Evolutionary conservation across 805 yeast genomes (phyloP).

Genomic region (Naumovozyma castellii): DNA sequence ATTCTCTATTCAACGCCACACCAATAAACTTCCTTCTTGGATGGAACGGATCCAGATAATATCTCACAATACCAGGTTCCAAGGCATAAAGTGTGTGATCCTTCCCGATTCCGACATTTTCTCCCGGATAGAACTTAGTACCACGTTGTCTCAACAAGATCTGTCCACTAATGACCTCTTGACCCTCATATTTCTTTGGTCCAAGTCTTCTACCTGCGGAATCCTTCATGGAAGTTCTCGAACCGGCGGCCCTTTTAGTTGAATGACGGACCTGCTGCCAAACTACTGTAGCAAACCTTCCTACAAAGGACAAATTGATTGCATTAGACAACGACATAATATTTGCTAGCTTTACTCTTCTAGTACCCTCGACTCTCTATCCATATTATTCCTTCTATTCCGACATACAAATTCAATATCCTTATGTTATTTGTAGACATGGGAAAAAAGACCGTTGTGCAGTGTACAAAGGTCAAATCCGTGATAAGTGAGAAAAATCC

Average conservation of each 20-base stretch:
- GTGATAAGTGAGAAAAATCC: too few relatives aligned
- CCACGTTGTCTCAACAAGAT: constrained; percentile 92
- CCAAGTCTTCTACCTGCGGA: constrained; percentile 94
- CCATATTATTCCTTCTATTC: too few relatives aligned
- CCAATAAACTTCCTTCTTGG: constrained; percentile 89
- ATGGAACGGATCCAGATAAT: constrained; percentile 91
- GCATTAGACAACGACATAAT: neutral
- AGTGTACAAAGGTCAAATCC: too few relatives aligned
- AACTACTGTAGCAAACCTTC: neutral
- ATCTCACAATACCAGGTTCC: constrained; percentile 90
- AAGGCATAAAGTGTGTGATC: constrained; percentile 87
- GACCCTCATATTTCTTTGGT: constrained; percentile 76
- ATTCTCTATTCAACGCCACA: constrained; percentile 58
- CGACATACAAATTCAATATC: too few relatives aligned
- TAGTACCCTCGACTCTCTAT: too few relatives aligned
- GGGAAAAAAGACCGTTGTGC: too few relatives aligned
- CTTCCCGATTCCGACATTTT: constrained; percentile 78
- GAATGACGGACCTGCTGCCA: constrained; percentile 62
- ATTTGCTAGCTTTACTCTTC: neutral
- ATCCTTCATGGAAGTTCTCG: constrained; percentile 87
- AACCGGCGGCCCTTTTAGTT: constrained; percentile 89
- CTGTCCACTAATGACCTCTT: constrained; percentile 66
- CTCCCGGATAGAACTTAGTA: constrained; percentile 90
- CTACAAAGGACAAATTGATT: neutral
- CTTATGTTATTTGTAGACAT: too few relatives aligned